Percentiles rank a stretch among this genome's conserved stretches.
These are phyloP conservation scores for Lactifluus pinguis DNA, from an alignment of 768 basidiomycete genomes.

Conservation along the genomic window DNA sequence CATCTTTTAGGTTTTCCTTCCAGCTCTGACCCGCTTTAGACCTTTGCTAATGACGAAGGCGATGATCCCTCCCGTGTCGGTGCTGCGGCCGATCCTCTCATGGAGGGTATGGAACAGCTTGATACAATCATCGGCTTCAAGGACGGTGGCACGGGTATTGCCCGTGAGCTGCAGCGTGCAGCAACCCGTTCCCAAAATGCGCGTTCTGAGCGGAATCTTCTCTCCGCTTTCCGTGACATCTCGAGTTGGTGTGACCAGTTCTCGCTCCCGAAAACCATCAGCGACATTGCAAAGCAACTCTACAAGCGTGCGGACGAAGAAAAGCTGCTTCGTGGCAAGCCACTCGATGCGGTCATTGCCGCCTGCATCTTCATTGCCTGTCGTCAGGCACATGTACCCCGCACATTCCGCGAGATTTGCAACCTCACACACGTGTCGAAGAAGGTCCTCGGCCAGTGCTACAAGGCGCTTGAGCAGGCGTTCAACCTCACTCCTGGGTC, in stretches of 20 bases:
- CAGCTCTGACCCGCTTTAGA: slow-evolving; percentile 41
- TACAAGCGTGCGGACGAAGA: slow-evolving; percentile 98
- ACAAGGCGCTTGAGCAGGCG: slow-evolving; percentile 79
- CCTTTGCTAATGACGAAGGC: slow-evolving; percentile 98
- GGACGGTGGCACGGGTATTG: slow-evolving; percentile 89
- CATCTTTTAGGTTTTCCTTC: slow-evolving; percentile 15
- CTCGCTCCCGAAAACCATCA: slow-evolving; percentile 86
- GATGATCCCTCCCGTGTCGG: slow-evolving; percentile 99
- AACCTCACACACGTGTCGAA: slow-evolving; percentile 90
- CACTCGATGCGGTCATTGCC: slow-evolving; percentile 87
- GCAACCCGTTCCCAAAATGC: slow-evolving; percentile 72
- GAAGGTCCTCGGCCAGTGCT: slow-evolving; percentile 90
- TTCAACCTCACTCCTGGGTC: slow-evolving; percentile 85
- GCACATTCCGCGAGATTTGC: slow-evolving; percentile 94
- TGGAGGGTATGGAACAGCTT: slow-evolving; percentile 92
- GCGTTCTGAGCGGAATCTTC: slow-evolving; percentile 76
- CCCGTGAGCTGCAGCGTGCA: slow-evolving; percentile 87
- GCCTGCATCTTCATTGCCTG: slow-evolving; percentile 98
- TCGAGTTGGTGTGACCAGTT: slow-evolving; percentile 93
- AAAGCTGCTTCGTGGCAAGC: slow-evolving; percentile 84
- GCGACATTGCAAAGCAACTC: slow-evolving; percentile 93
- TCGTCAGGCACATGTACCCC: slow-evolving; percentile 87
- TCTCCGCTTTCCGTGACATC: slow-evolving; percentile 86
- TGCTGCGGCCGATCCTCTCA: slow-evolving; percentile 83
- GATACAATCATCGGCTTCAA: slow-evolving; percentile 93